Evolutionary conservation across 2,329 filamentous ascomycete genomes (phyloP).

Genomic region (Penicillium sp.): DNA sequence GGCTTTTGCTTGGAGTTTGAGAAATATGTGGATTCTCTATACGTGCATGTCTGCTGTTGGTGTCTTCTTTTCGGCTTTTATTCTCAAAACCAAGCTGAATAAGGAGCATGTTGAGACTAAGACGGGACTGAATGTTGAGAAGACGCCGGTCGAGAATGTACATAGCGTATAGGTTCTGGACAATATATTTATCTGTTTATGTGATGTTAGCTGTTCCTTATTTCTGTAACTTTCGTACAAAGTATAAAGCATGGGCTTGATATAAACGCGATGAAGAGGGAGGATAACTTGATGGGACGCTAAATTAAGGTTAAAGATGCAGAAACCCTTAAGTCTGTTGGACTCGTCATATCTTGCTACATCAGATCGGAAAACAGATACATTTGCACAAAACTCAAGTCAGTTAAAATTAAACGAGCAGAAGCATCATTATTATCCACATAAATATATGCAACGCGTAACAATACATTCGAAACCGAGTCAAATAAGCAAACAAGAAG

Average conservation of each 20-base stretch:
- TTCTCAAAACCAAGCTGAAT: slow-evolving; percentile 46
- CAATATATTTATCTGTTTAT: neutral
- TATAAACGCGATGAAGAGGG: neutral
- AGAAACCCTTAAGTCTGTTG: neutral
- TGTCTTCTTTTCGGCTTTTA: slow-evolving; percentile 44
- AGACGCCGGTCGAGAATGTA: slow-evolving; percentile 14
- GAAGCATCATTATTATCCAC: neutral
- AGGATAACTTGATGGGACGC: neutral
- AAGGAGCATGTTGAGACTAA: slow-evolving; percentile 52
- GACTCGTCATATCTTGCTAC: neutral
- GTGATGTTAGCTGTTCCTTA: neutral
- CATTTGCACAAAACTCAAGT: neutral
- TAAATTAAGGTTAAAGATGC: neutral
- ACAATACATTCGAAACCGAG: neutral
- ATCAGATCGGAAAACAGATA: neutral
- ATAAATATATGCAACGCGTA: neutral
- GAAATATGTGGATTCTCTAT: slow-evolving; percentile 51
- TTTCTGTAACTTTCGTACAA: neutral
- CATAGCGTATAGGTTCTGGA: neutral
- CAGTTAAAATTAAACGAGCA: neutral
- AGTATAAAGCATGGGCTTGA: neutral
- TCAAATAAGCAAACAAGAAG: neutral
- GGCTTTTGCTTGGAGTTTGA: slow-evolving; percentile 50
- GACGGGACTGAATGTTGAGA: slow-evolving; percentile 43
- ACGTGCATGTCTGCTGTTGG: slow-evolving; percentile 43